These are phyloP conservation scores for Obelidium mucronatum DNA, from an alignment of 192 early-diverging fungal genomes.

Conservation along the genomic window DNA sequence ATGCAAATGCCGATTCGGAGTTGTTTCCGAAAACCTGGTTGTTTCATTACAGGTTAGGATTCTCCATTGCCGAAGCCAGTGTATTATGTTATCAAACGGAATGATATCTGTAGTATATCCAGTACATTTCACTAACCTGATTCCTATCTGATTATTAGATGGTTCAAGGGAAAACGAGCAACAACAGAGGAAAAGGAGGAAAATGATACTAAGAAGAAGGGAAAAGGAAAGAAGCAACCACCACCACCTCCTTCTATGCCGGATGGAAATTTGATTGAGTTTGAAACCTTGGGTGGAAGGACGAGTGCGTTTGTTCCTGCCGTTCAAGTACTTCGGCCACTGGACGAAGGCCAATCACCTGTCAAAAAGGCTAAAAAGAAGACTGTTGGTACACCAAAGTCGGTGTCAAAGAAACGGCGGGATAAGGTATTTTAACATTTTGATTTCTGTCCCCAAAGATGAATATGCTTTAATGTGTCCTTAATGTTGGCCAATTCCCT, in stretches of 20 bases:
- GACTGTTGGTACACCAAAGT: neutral
- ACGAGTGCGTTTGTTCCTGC: constrained; percentile 68
- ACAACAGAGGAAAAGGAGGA: constrained; percentile 51
- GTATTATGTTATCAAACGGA: too few species aligned
- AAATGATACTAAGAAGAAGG: too few species aligned
- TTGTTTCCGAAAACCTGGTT: constrained; percentile 78
- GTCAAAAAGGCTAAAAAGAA: neutral
- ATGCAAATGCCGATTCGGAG: constrained; percentile 71
- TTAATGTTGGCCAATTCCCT: too few species aligned
- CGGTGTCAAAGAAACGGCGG: neutral
- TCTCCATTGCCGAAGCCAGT: too few species aligned
- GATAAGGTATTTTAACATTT: too few species aligned
- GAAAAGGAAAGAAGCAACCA: constrained; percentile 47
- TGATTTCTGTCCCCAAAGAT: too few species aligned
- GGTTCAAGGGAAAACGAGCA: neutral
- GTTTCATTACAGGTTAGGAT: constrained; percentile 75
- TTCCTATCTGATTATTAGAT: too few species aligned
- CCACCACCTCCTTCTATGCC: constrained; percentile 56
- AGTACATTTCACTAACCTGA: too few species aligned
- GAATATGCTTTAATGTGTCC: too few species aligned
- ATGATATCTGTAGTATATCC: too few species aligned
- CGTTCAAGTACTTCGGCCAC: constrained; percentile 59
- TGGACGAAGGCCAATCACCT: neutral
- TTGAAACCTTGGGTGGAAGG: constrained; percentile 74
- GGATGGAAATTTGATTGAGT: constrained; percentile 65